Evolutionary conservation across 1,139 yeast genomes (phyloP), one percentile per base, ranked within the genome.

Genomic region (Hanseniaspora gamundiae): DNA sequence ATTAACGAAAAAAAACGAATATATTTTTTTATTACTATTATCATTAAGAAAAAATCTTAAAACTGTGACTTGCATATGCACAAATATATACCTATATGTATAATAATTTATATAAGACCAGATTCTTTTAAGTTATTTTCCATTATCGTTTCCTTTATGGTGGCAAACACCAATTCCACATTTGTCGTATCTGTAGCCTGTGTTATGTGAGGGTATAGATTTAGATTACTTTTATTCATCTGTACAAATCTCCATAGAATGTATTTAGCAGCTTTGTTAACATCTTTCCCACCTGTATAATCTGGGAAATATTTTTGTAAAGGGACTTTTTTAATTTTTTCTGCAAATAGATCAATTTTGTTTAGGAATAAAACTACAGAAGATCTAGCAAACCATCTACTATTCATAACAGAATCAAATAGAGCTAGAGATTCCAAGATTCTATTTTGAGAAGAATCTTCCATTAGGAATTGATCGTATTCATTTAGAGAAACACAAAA

Each of bases 121-220:
- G 93, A 81, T 56, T 86, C 95, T 61, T 79, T 78, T 51, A 87
- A 71, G 24, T 87, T 72, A 59, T 87, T 87, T 56, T 85, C 94
- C 58, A 87, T 69, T 45, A 87, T 82, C 3, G 95, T 84, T 61
- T 86, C 95, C 58, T 81, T 82, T 28, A 87, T 91, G 14, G 94
- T 94, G 3, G 94, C 94, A 68, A 87, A 85, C 6, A 87, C 95
- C 55, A 86, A 67, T 56, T 82, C 78, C 51, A 87, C 86, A 60
- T 87, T 87, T 24, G 86, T 78, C 8, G 96, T 86, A 60, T 87
- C 95, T 1, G 95, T 87, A 1, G 96, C 96, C 60, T 87, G 95
- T 3, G 96, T 87, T 27, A 87, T 83, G 58, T 87, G 94, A 11
- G 95, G 95, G 56, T 83, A 84, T 31, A 87, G 74, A 52, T 80